phyloP scores from a whole-genome alignment of 257 asterid genomes.

The Voacanga thouarsii region DNA sequence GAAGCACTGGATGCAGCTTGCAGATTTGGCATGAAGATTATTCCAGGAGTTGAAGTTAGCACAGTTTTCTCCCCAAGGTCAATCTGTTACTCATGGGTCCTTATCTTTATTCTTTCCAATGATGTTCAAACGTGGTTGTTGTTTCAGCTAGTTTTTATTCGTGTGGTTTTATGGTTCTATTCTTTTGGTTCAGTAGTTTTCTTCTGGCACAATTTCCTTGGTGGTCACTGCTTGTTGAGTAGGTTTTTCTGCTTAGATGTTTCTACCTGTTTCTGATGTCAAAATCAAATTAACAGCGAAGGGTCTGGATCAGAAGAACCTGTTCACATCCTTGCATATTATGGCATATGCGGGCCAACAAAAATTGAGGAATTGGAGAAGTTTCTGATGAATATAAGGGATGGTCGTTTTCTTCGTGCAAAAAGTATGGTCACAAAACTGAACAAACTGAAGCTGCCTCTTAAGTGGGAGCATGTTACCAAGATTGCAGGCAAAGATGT shows the following conservation, averaged over 20 bases:
- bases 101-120: not conserved
- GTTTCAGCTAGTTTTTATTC: not conserved
- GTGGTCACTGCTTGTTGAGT: not conserved
- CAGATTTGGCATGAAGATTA: slow-evolving; percentile 84
- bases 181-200: slow-evolving; percentile 7
- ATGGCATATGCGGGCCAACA: slow-evolving; percentile 88
- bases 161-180: not conserved
- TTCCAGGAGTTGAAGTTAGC: slow-evolving; percentile 96
- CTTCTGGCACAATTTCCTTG: slow-evolving; percentile 4
- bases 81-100: slow-evolving; percentile 2
- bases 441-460: slow-evolving; percentile 74
- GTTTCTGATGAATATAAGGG: slow-evolving; percentile 61
- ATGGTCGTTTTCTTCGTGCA: slow-evolving; percentile 86
- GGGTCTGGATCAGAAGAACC: slow-evolving; percentile 72
- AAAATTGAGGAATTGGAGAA: slow-evolving; percentile 56
- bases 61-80: slow-evolving; percentile 83
- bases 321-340: slow-evolving; percentile 97
- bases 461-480: slow-evolving; percentile 78
- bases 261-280: not conserved
- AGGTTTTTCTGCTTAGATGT: not conserved
- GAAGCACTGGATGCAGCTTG: slow-evolving; percentile 92
- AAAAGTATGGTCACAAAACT: slow-evolving; percentile 77
- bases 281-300: slow-evolving; percentile 42
- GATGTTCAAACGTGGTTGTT: not conserved
- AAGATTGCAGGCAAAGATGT: slow-evolving; percentile 91